phyloP scores from a whole-genome alignment of 768 basidiomycete genomes.

The Mycena rebaudengoi region DNA sequence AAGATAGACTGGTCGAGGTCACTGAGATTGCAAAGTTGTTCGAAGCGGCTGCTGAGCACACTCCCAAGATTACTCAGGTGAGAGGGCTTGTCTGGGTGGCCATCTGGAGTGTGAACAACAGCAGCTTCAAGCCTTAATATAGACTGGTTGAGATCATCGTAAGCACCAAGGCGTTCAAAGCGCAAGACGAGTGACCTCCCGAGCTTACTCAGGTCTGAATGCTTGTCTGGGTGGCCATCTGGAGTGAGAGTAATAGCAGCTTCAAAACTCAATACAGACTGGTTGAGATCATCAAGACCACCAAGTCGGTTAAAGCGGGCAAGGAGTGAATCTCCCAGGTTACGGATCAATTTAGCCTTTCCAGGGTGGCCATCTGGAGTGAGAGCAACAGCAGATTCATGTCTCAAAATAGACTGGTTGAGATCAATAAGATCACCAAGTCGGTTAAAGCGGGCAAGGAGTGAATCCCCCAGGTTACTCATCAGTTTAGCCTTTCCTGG shows the following conservation, averaged over 20 bases:
- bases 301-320: conserved; percentile 7
- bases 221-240: neutral
- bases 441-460: conserved; percentile 2
- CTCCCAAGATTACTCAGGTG: conserved; percentile 17
- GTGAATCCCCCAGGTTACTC: conserved; percentile 16
- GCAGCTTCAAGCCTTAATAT: neutral
- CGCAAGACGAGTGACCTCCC: neutral
- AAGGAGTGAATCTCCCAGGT: conserved; percentile 5
- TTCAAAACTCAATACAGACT: neutral
- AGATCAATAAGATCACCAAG: conserved; percentile 14
- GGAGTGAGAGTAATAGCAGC: conserved; percentile 14
- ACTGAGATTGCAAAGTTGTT: conserved; percentile 1
- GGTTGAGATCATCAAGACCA: neutral
- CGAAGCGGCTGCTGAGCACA: conserved; percentile 4
- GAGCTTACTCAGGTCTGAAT: conserved; percentile 2
- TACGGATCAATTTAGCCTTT: conserved; percentile 8
- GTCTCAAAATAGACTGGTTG: conserved; percentile 5
- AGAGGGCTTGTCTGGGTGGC: conserved; percentile 14
- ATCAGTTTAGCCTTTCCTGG: conserved; percentile 12
- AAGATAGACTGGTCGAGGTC: conserved; percentile 17
- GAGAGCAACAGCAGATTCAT: conserved; percentile 10
- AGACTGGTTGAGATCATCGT: conserved; percentile 16
- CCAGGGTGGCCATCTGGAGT: conserved; percentile 12
- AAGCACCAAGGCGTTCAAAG: conserved; percentile 10
- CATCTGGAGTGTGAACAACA: conserved; percentile 3